Conservation (phyloP, 139 green algal species). For the Penium margaritaceum region DNA sequence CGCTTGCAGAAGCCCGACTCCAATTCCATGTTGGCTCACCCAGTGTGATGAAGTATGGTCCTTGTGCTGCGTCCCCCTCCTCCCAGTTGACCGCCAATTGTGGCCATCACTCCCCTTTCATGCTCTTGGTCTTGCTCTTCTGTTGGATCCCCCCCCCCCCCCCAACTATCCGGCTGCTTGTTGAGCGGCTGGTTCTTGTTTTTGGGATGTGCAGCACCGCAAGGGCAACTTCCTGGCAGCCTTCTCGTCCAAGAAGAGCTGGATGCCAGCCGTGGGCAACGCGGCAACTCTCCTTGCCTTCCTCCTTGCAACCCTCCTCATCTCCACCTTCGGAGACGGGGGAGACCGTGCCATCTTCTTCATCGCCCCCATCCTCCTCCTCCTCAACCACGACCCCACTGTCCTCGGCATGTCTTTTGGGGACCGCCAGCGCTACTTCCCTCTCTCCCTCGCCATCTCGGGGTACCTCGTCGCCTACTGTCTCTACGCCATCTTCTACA, state of each 20-base stretch:
- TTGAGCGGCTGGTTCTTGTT: no score
- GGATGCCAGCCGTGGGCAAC: constrained; percentile 77
- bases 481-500: constrained; percentile 8
- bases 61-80: no score
- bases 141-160: no score
- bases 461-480: constrained; percentile 17
- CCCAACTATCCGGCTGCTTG: not conserved
- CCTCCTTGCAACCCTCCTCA: constrained; percentile 62
- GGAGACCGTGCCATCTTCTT: constrained; percentile 42
- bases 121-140: no score
- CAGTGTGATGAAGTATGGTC: no score
- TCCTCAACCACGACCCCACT: constrained; percentile 47
- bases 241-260: constrained; percentile 36
- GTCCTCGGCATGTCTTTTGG: constrained; percentile 29
- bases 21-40: no score
- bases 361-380: constrained; percentile 48
- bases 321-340: constrained; percentile 35
- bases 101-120: no score
- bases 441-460: constrained; percentile 31
- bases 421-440: constrained; percentile 48
- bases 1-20: no score
- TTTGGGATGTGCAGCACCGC: no score
- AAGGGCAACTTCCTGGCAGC: not conserved
- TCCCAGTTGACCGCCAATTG: no score
- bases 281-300: constrained; percentile 65